Evolutionary conservation across 352 stramenopile genomes (phyloP).

Genomic region (Pythium phragmiticola): DNA sequence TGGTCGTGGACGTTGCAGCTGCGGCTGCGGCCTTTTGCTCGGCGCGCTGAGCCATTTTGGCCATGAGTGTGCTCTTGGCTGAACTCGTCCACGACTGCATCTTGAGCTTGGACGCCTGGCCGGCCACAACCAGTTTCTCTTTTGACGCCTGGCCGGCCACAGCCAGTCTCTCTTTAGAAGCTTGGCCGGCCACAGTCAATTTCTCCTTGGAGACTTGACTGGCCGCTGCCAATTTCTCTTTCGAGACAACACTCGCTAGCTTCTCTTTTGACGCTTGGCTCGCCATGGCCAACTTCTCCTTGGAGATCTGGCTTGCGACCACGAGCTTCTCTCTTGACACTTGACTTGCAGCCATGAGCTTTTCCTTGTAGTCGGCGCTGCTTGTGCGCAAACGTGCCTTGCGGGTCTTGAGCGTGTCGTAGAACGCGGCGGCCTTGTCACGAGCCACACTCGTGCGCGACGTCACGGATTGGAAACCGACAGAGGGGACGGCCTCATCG

Average conservation of each 20-base stretch:
- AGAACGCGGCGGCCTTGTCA: conserved; percentile 18
- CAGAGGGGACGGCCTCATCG: conserved; percentile 6
- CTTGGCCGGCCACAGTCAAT: conserved; percentile 13
- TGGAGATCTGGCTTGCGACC: conserved; percentile 13
- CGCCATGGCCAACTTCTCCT: conserved; percentile 19
- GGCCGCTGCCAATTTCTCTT: conserved; percentile 19
- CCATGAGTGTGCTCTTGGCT: conserved; percentile 21
- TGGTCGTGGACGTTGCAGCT: neutral
- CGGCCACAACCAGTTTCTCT: conserved; percentile 20
- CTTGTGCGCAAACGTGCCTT: conserved; percentile 21
- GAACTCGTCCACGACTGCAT: conserved; percentile 28
- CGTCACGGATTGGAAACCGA: neutral
- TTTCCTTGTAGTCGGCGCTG: conserved; percentile 31
- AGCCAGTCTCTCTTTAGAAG: conserved; percentile 21
- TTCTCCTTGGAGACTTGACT: conserved; percentile 18
- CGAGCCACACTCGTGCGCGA: conserved; percentile 12
- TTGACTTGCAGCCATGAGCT: conserved; percentile 22
- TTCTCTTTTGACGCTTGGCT: conserved; percentile 27
- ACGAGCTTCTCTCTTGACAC: conserved; percentile 27
- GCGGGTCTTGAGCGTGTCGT: conserved; percentile 22
- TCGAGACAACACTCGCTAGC: conserved; percentile 20
- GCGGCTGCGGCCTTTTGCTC: conserved; percentile 12
- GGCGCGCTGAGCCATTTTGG: conserved; percentile 25
- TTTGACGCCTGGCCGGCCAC: conserved; percentile 22
- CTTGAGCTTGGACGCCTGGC: conserved; percentile 28